Evolutionary conservation across 345 rosid species (phyloP), one percentile per base, ranked within the genome.

Genomic region (Gossypium anomalum): DNA sequence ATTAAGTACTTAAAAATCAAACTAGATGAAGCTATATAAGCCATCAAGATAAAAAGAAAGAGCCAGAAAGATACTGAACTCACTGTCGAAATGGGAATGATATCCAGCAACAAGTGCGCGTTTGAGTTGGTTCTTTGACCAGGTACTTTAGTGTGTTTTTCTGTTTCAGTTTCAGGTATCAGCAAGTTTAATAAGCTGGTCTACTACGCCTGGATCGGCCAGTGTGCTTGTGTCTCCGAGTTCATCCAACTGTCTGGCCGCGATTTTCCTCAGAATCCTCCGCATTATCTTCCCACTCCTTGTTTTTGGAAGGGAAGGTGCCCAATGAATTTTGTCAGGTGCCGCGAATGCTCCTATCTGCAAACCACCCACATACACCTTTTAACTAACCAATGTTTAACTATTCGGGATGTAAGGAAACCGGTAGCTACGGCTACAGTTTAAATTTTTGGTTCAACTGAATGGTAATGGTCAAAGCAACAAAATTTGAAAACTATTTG

Each of bases 261-360:
- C 99, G 66, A 95, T 93, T 87, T 95, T 95, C 85, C 97, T 82
- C 73, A 93, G 82, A 80, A 95, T 88, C 82, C 99, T 89, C 73
- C 99, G 84, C 99, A 95, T 95, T 81, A 95, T 95, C 89, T 95
- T 95, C 63, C 99, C 99, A 72, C 99, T 95, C 82, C 97, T 90
- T 2, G 99, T 95, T 82, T 95, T 95, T 19, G 99, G 99, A 75
- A 95, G 88, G 20, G 91, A 89, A 0, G 98, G 97, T 3, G 99
- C 98, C 99, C 98, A 95, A 44, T 95, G 99, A 66, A 95, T 86
- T 81, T 76, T 89, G 80, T 93, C 99, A 1, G 99, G 98, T 27
- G 99, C 94, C 4, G 99, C 99, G 76, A 95, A 95, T 65, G 98
- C 96, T 73, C 99, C 99, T 19, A 94, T 94, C 97, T 94, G 76